phyloP scores from a whole-genome alignment of 2,329 filamentous ascomycete genomes.

The Diaporthe citriasiana region DNA sequence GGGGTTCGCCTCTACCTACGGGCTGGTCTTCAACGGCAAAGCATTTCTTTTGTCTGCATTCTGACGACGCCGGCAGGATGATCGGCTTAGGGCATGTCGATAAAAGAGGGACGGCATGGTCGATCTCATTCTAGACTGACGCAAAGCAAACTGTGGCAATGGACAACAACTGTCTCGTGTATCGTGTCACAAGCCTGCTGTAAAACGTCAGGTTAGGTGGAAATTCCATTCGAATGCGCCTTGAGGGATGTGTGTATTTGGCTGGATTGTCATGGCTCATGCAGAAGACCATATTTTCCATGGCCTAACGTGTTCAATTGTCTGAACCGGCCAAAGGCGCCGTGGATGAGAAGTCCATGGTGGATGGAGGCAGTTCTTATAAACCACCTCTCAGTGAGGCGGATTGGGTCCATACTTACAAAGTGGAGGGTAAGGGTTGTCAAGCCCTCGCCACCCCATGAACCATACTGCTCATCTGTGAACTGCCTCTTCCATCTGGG shows the following conservation, averaged over 20 bases:
- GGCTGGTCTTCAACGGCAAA: neutral
- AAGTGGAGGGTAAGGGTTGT: too few species aligned
- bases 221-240: neutral
- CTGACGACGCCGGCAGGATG: slow-evolving; percentile 16
- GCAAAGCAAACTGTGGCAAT: neutral
- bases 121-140: neutral
- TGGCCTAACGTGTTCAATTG: neutral
- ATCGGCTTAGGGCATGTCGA: neutral
- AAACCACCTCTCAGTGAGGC: too few species aligned
- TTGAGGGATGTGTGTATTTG: neutral
- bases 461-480: too few species aligned
- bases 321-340: neutral
- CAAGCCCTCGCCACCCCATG: too few species aligned
- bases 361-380: too few species aligned
- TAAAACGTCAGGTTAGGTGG: neutral
- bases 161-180: neutral
- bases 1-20: neutral
- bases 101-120: neutral
- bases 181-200: neutral
- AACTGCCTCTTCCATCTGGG: too few species aligned
- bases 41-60: neutral
- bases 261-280: neutral
- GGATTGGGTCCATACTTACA: too few species aligned
- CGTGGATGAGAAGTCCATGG: neutral
- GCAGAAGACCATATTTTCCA: too few species aligned